Conservation (phyloP, 176 grass and related monocot genomes). For the Oryza coarctata region DNA sequence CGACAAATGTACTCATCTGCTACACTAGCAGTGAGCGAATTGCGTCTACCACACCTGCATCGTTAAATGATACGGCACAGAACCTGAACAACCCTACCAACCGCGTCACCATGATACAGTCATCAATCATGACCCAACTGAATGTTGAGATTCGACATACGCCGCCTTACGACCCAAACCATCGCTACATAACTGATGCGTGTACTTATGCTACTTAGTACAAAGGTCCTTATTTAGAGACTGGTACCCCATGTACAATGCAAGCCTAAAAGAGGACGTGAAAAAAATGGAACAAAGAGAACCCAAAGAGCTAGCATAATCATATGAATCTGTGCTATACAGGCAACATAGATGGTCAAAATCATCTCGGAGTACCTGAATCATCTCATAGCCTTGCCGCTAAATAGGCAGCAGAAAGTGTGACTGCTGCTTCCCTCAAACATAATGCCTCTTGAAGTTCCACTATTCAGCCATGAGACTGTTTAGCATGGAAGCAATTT, state of each 20-base stretch:
- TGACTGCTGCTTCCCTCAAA: not conserved
- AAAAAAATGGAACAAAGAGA: not conserved
- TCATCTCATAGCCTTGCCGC: not conserved
- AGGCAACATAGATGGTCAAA: slow-evolving; percentile 13
- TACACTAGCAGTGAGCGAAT: no score
- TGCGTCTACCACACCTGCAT: no score
- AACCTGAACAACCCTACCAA: not conserved
- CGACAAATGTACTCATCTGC: no score
- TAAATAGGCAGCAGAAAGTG: not conserved
- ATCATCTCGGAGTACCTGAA: not conserved
- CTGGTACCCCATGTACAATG: slow-evolving; percentile 30
- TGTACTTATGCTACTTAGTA: not conserved
- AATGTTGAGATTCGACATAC: not conserved
- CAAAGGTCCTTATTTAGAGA: not conserved
- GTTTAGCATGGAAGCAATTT: slow-evolving; percentile 90
- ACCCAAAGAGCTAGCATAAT: slow-evolving; percentile 32
- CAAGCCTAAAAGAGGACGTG: not conserved
- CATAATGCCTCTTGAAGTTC: not conserved
- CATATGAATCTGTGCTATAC: slow-evolving; percentile 39
- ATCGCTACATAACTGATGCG: not conserved
- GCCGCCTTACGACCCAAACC: not conserved
- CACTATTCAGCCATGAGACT: slow-evolving; percentile 66
- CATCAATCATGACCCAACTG: not conserved
- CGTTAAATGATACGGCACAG: not conserved
- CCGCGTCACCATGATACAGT: not conserved